Percentiles rank a stretch among this genome's conserved stretches.
Evolutionary conservation across 495 filamentous ascomycete genomes (phyloP).

Genomic region (Darksidea phi): DNA sequence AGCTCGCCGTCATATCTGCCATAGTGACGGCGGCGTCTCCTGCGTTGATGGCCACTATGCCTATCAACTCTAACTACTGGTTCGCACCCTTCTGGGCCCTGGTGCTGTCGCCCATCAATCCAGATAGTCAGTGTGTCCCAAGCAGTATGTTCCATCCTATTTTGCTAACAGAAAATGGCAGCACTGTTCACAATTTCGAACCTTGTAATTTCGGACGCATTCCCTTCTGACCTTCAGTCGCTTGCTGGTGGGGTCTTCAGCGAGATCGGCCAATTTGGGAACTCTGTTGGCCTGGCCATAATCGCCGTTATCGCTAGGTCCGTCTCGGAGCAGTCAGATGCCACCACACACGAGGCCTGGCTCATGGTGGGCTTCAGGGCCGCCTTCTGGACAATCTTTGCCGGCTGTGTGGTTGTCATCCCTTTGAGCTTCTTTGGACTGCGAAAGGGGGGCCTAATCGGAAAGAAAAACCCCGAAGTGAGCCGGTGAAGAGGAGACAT

Average conservation of each 20-base stretch:
- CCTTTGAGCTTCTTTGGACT: too few relatives aligned
- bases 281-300: background rate
- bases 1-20: conserved; percentile 49
- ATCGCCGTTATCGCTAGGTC: background rate
- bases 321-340: background rate
- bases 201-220: background rate
- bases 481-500: too few relatives aligned
- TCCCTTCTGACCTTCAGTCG: background rate
- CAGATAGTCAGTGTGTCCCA: too few relatives aligned
- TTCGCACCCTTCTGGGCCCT: too few relatives aligned
- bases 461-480: too few relatives aligned
- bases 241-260: conserved; percentile 7
- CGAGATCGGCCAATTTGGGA: background rate
- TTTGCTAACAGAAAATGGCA: too few relatives aligned
- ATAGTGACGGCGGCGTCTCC: conserved; percentile 50
- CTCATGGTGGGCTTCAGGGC: conserved; percentile 1
- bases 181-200: conserved; percentile 2
- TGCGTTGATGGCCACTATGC: conserved; percentile 51
- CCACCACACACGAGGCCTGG: background rate
- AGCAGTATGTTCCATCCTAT: too few relatives aligned
- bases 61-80: too few relatives aligned
- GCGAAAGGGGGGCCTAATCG: too few relatives aligned
- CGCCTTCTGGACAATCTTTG: conserved; percentile 4
- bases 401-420: background rate
- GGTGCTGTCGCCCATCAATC: too few relatives aligned